Conservation (phyloP, 2,329 filamentous ascomycete species). For the Bipolaris oryzae region DNA sequence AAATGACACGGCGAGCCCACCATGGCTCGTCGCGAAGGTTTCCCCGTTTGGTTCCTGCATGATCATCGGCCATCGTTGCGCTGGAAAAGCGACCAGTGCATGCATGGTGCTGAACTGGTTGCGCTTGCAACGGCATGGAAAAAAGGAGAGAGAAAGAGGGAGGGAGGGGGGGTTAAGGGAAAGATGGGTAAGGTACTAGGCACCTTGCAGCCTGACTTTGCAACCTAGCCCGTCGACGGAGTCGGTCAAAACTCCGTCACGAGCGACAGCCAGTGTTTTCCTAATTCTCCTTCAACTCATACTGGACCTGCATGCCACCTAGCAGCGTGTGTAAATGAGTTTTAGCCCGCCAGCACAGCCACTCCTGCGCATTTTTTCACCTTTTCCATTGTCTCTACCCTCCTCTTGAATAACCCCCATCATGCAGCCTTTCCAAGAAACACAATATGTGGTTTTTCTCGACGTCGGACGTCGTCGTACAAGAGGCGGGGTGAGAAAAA, state of each 20-base stretch:
- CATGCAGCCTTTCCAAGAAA: no score
- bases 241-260: no score
- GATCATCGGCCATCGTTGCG: conserved; percentile 1
- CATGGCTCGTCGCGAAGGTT: neutral
- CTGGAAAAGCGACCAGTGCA: conserved; percentile 6
- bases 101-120: neutral
- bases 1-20: neutral
- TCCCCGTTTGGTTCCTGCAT: conserved; percentile 2
- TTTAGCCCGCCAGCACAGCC: neutral
- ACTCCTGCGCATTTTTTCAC: neutral
- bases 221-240: no score
- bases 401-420: neutral
- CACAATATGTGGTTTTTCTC: neutral
- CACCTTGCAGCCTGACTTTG: neutral
- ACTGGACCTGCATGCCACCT: conserved; percentile 5
- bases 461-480: conserved; percentile 15
- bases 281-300: neutral
- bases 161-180: no score
- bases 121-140: conserved; percentile 2
- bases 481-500: conserved; percentile 14
- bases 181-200: neutral
- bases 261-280: no score
- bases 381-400: neutral
- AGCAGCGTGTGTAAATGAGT: neutral
- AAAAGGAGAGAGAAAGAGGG: neutral